Evolutionary conservation across 164 flowering plant species (phyloP), one percentile per base, ranked within the genome.

Genomic region (Vitis rupestris): DNA sequence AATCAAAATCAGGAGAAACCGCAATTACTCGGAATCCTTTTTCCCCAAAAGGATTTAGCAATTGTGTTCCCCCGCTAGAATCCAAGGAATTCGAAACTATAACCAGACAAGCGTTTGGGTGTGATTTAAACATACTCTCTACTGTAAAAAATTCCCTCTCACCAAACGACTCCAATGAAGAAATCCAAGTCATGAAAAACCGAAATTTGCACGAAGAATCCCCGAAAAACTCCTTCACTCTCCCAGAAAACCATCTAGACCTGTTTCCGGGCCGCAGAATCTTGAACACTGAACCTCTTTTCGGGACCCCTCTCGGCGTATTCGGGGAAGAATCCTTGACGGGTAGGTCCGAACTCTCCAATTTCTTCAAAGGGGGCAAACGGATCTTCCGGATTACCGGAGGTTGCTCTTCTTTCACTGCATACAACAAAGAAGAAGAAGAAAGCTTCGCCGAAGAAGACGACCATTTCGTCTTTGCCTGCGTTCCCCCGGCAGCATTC

Each of bases 131-230:
- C 63, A 94, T 59, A 58, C 90, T 91, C 73, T 91, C 86, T 4
- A 94, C 29, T 10, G 85, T 63, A 31, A 89, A 74, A 8, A 79
- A 29, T 56, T 90, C 97, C 47, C 94, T 74, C 1, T 67, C 59
- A 56, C 90, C 85, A 66, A 91, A 91, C 5, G 86, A 79, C 10
- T 82, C 79, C 13, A 84, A 16, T 27, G 95, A 83, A 55, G 94
- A 86, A 64, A 94, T 93, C 98, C 98, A 91, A 65, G 97, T 93
- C 94, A 93, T 86, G 74, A 93, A 93, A 65, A 93, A 85, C 47
- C 83, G 78, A 61, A 75, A 48, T 81, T 84, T 63, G 59, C 98
- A 93, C 1, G 79, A 55, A n/a, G 80, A 74, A 56, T 70, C 70
- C 12, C 58, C 17, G 50, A 93, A 80, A 77, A 93, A 91, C 9